Percentiles rank a stretch among this genome's conserved stretches.
Evolutionary conservation across 192 early-diverging fungal genomes (phyloP).

Genomic region (Coemansia sp.): DNA sequence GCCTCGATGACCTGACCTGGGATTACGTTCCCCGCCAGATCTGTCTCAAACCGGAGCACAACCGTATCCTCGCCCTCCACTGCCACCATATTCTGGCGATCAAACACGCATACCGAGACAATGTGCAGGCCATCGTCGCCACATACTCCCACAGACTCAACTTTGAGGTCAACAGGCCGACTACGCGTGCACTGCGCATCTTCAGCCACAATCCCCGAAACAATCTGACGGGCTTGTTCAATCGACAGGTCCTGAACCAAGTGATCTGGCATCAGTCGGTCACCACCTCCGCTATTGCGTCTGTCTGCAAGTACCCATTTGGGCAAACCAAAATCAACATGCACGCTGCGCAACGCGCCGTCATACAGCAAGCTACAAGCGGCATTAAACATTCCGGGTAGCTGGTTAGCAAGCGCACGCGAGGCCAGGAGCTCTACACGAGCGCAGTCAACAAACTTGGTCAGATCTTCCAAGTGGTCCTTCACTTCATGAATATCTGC

Average conservation of each 20-base stretch:
- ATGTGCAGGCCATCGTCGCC: conserved; percentile 10
- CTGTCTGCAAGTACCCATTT: conserved; percentile 37
- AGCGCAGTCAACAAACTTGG: conserved; percentile 15
- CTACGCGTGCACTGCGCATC: conserved; percentile 22
- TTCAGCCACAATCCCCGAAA: conserved; percentile 16
- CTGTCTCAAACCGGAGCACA: conserved; percentile 27
- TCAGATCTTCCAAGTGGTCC: conserved; percentile 18
- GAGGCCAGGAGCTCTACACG: conserved; percentile 22
- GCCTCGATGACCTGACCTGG: conserved; percentile 45
- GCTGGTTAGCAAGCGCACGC: conserved; percentile 12
- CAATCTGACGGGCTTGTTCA: conserved; percentile 17
- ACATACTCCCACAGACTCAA: conserved; percentile 9
- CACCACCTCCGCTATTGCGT: neutral
- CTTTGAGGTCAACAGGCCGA: conserved; percentile 29
- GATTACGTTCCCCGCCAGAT: conserved; percentile 16
- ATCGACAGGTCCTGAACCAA: conserved; percentile 7
- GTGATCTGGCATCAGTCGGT: neutral
- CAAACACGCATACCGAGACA: conserved; percentile 17
- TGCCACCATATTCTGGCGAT: conserved; percentile 19
- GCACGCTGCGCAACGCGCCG: conserved; percentile 24
- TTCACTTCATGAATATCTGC: conserved; percentile 37
- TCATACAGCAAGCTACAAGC: conserved; percentile 50
- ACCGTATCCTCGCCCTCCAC: conserved; percentile 23
- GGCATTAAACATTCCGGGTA: conserved; percentile 39
- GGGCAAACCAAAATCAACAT: conserved; percentile 33